Evolutionary conservation across 352 stramenopile species (phyloP).

Genomic region (Phytophthora pinifolia): DNA sequence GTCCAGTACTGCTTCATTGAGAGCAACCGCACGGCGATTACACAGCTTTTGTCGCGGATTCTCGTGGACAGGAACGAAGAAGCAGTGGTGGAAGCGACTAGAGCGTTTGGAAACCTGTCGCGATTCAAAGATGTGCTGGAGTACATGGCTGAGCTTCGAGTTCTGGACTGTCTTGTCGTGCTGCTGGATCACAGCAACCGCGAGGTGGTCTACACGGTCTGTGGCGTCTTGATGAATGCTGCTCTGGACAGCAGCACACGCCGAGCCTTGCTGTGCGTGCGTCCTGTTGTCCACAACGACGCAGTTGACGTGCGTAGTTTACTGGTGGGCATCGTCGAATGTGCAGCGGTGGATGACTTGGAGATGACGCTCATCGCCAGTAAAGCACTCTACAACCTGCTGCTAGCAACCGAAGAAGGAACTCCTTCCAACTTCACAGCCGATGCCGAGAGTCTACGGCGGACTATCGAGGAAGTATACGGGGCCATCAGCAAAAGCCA

Average conservation of each 20-base stretch:
- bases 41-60: constrained; percentile 42
- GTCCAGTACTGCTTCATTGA: constrained; percentile 43
- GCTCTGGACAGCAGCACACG: constrained; percentile 53
- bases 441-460: constrained; percentile 22
- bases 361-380: constrained; percentile 76
- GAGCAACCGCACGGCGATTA: constrained; percentile 41
- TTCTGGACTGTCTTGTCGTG: constrained; percentile 70
- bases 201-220: constrained; percentile 80
- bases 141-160: constrained; percentile 51
- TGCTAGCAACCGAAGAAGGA: constrained; percentile 31
- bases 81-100: constrained; percentile 76
- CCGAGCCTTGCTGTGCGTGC: constrained; percentile 31
- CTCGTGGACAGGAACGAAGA: constrained; percentile 79
- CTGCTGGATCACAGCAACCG: constrained; percentile 77
- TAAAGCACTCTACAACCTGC: constrained; percentile 87
- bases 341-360: constrained; percentile 56
- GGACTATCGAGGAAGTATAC: constrained; percentile 34
- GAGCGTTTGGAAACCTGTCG: constrained; percentile 86
- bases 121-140: constrained; percentile 68
- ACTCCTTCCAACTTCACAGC: background rate
- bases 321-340: constrained; percentile 57
- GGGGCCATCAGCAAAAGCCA: constrained; percentile 15
- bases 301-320: constrained; percentile 39
- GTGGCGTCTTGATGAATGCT: constrained; percentile 85
- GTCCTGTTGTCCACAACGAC: constrained; percentile 21